These are phyloP conservation scores for Nemania diffusa DNA, from an alignment of 2,329 filamentous ascomycete species.

Conservation along the genomic window DNA sequence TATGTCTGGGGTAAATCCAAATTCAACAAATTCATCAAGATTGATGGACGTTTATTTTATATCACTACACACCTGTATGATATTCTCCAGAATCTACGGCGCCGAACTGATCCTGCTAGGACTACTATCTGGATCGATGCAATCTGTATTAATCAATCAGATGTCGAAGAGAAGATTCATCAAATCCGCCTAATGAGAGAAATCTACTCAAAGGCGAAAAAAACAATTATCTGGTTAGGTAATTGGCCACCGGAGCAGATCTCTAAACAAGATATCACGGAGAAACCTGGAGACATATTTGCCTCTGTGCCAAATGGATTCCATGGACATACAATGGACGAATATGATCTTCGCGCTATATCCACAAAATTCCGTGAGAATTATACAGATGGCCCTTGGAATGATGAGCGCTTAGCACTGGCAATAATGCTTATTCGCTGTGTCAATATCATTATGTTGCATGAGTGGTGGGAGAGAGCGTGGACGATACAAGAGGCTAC, in stretches of 20 bases:
- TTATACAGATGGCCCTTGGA: neutral
- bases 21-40: too few relatives aligned
- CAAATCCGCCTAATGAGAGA: conserved; percentile 31
- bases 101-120: neutral
- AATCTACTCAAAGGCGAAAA: conserved; percentile 19
- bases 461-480: conserved; percentile 10
- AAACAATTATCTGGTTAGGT: conserved; percentile 21
- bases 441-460: neutral
- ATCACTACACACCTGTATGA: neutral
- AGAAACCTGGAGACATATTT: too few relatives aligned
- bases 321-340: too few relatives aligned
- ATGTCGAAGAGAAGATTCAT: conserved; percentile 1
- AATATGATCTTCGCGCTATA: too few relatives aligned
- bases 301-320: too few relatives aligned
- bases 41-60: neutral
- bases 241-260: too few relatives aligned
- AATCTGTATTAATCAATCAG: conserved; percentile 33
- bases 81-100: neutral
- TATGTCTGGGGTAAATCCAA: too few relatives aligned
- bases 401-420: neutral
- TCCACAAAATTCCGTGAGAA: too few relatives aligned
- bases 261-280: too few relatives aligned
- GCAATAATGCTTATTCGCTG: neutral
- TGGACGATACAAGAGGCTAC: conserved; percentile 11
- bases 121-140: conserved; percentile 34